phyloP scores from a whole-genome alignment of 768 basidiomycete genomes.

The Leccinellum albellum region DNA sequence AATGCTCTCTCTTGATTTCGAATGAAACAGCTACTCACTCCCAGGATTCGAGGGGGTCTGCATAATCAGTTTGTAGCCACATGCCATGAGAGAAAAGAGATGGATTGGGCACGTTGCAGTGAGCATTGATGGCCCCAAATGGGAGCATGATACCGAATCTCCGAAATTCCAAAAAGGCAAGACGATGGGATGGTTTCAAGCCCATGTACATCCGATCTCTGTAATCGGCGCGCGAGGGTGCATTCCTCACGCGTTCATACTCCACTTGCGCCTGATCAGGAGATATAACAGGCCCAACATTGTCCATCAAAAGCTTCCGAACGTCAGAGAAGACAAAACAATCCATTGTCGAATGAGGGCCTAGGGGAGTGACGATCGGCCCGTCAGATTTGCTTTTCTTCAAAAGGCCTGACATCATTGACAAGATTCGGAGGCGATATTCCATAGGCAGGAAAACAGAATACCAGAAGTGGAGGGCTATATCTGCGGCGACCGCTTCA shows the following conservation, averaged over 20 bases:
- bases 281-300: constrained; percentile 16
- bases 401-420: constrained; percentile 18
- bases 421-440: constrained; percentile 25
- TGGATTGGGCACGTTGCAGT: constrained; percentile 42
- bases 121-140: constrained; percentile 39
- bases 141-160: constrained; percentile 44
- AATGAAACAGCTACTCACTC: constrained; percentile 32
- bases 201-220: constrained; percentile 38
- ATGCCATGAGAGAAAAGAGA: constrained; percentile 45
- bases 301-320: constrained; percentile 13
- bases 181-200: constrained; percentile 43
- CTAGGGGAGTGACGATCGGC: constrained; percentile 11
- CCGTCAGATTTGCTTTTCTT: background rate
- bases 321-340: constrained; percentile 10
- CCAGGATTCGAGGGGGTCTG: constrained; percentile 50
- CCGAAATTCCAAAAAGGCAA: constrained; percentile 39
- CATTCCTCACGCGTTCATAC: constrained; percentile 32
- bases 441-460: constrained; percentile 39
- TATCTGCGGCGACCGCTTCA: constrained; percentile 36
- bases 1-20: background rate
- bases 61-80: constrained; percentile 40
- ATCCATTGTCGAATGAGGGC: constrained; percentile 13
- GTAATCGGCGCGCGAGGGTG: constrained; percentile 38
- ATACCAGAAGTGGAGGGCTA: constrained; percentile 48
- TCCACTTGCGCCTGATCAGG: constrained; percentile 27